Base-by-base conservation (phyloP, 2,329 filamentous ascomycete species). In the Triangularia verruculosa region DNA sequence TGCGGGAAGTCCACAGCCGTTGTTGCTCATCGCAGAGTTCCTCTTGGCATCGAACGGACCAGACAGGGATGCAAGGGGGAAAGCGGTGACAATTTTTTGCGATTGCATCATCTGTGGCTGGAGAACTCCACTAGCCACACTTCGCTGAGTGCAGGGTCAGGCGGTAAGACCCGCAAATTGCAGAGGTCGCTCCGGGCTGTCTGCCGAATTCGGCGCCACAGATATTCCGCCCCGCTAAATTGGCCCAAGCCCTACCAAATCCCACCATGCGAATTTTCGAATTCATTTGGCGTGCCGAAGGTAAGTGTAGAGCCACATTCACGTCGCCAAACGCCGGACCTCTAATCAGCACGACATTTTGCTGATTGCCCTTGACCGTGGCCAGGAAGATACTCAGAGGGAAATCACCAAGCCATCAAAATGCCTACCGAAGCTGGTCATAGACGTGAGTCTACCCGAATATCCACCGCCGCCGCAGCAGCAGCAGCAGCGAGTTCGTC, bases 361-460 rank as follows among this genome's bases (percentile, higher is more conserved):
- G 71, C 71, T 71, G 71, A 70, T 69, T 57, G 59, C 64, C 66
- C 64, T 67, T 62, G 66, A 69, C 66, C 62, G 65, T 68, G 70
- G 69, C 67, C 69, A 64, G 70, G 67, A 70, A 69, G 64, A 78
- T 78, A 78, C 78, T 77, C 61, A 67, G 64, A 58, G 62, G 67
- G 63, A 68, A 64, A 64, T 43, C 53, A 63, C 30, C 58, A 64
- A 69, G 64, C 63, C 68, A 66, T 67, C 89, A 93, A 86, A 81
- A 95, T 95, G 91, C 87, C 89, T 90, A 89, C 90, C 78, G 90
- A 92, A 87, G 85, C 89, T 79, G 90, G 90, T 83, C 90, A 93
- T 88, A 88, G 91, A 90, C 85, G 91, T 94, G 83, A 91, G 91
- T 91, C 72, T 20, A 69, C 66, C 68, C 67, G 53, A 59, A 25